Evolutionary conservation across 257 asterid genomes (phyloP), one percentile per base, ranked within the genome.

Genomic region (Forsythia suspensa): DNA sequence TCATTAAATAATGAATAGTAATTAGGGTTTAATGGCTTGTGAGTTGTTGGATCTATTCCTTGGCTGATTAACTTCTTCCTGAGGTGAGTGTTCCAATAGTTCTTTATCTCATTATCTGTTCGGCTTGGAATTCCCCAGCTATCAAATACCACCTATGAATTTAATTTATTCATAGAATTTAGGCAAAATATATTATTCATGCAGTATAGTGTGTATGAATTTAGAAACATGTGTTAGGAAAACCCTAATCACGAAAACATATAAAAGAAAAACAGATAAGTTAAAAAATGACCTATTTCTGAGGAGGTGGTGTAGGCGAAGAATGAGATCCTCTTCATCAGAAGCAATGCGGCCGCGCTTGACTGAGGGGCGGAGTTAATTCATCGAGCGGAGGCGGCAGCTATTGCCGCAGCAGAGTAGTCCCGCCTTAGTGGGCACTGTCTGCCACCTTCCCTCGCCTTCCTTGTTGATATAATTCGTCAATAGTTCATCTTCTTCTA

Each of bases 221-320:
- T 29, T 0, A 1, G 6, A 5, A 3, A 40, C 21, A 8, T 40
- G 43, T 59, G 24, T 16, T 34, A 10, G 41, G 34, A 38, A 39
- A n/a, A 63, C 46, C 46, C 37, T 38, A n/a, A 29, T 12, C 1
- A 29, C 16, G 13, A 63, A 13, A 65, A 39, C 55, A 39, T n/a
- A 5, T 8, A 72, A 52, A 57, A 41, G 41, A 59, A 40, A 46
- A 40, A 2, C 21, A 18, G 29, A 40, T 42, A 69, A 38, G 24
- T 1, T 67, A 48, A 34, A 16, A 8, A 12, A 8, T 44, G 65
- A 90, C 96, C 96, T 85, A 86, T 92, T 92, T 40, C 97, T 96
- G 37, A 92, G 92, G 66, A 91, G 96, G 74, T 93, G 95, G 87
- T 92, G 97, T 77, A 92, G 96, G 74, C 96, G 95, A 69, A 92